Evolutionary conservation across 441 rosid genomes (phyloP).

Genomic region (Euphorbia schlechtendalii): DNA sequence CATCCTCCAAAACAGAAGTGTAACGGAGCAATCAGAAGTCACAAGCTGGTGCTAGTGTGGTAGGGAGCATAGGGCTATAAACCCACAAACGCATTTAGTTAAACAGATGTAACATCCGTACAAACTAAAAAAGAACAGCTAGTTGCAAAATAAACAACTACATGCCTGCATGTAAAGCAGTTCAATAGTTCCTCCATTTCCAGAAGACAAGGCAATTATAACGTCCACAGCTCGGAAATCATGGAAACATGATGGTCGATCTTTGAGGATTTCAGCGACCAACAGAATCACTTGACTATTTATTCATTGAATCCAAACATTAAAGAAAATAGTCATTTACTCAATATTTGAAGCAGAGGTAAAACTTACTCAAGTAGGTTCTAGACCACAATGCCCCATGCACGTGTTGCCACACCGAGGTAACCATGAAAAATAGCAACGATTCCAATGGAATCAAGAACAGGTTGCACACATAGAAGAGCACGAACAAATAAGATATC

Average conservation of each 20-base stretch:
- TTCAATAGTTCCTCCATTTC: slow-evolving; percentile 27
- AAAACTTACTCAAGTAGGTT: slow-evolving; percentile 92
- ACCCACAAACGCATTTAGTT: background rate
- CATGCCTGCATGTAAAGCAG: too few relatives aligned
- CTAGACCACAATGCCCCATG: slow-evolving; percentile 96
- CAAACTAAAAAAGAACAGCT: background rate
- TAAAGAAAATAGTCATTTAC: too few relatives aligned
- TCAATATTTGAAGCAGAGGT: too few relatives aligned
- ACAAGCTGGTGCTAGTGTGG: too few relatives aligned
- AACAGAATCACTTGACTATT: too few relatives aligned
- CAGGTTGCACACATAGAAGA: slow-evolving; percentile 55
- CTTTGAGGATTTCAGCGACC: too few relatives aligned
- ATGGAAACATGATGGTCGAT: slow-evolving; percentile 88
- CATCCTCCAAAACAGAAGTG: slow-evolving; percentile 97
- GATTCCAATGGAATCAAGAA: slow-evolving; percentile 99
- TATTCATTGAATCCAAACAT: too few relatives aligned
- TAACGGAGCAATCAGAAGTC: too few relatives aligned
- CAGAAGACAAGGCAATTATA: slow-evolving; percentile 79
- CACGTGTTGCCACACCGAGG: slow-evolving; percentile 99
- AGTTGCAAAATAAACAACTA: background rate
- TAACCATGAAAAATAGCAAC: slow-evolving; percentile 97
- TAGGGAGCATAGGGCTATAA: slow-evolving; percentile 94
- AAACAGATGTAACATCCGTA: background rate
- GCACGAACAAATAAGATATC: background rate
- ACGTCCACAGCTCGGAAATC: slow-evolving; percentile 97